Base-by-base conservation (phyloP, 371 early-diverging fungal genomes). In the Mortierella sp. region DNA sequence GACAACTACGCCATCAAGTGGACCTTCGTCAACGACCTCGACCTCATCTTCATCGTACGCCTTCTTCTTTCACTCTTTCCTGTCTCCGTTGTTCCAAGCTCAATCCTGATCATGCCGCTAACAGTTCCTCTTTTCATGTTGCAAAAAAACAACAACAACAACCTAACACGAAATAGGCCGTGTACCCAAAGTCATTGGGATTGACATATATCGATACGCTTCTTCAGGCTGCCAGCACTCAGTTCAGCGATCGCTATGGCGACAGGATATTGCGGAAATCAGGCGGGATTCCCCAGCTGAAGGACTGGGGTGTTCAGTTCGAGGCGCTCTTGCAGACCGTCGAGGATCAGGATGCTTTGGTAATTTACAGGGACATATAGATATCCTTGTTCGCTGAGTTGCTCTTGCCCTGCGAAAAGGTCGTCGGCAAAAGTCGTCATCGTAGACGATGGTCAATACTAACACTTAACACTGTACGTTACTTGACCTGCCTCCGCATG, bases 141-240 rank as follows among this genome's bases (percentile, higher is more conserved):
- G 4, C 14, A 35, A 21, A 48, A 5, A 48, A 48, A 48, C 46
- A 1, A 46, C 8, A 10, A 10, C 48, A 18, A 21, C 18, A 16
- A 18, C 2, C 63, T 6, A 63, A 63, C 81, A 95, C 95, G 95
- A 8, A 63, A 63, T 82, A 96, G 96, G 95, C 95, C n/a, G 97
- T 93, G 6, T 97, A 97, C 85, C 97, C 97, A 85, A 97, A 96
- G 89, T 94, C 96, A 2, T 91, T 98, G 10, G 96, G 95, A 74
- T 91, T 98, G 16, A 87, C 94, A 1, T 97, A 98, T 81, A 90
- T 97, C 72, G 97, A 96, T 71, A 97, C 97, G 70, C 92, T 98
- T 60, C 89, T 98, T 35, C 92, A 93, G 54, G 92, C 91, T 21
- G 91, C 85, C 8, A 84, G 83, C 56, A 24, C 76, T 8, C 77